Base-by-base conservation (phyloP, 2,329 filamentous ascomycete species). In the Arachnomyces sp. region DNA sequence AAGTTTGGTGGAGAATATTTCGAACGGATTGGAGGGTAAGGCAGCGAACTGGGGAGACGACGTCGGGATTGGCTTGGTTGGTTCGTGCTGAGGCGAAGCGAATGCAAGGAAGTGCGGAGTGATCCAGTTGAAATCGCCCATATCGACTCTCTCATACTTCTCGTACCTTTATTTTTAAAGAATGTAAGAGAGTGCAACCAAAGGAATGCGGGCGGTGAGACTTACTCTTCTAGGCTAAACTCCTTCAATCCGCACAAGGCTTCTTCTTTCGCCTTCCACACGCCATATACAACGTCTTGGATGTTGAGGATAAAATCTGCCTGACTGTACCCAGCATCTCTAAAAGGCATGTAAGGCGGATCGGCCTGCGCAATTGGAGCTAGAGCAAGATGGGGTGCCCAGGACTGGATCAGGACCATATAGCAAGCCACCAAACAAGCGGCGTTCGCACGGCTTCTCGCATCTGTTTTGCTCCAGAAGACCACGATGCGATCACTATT, bases 61-160 rank as follows among this genome's bases (percentile, higher is more conserved):
- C 42, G 79, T 74, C 7, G 81, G 74, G 42, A 95, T 81, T 47
- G 83, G 80, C 41, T 79, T 75, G 9, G 84, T 77, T 4, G 88
- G 86, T 42, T 78, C 74, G 55, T 89, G 82, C 63, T 96, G 88
- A 8, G 92, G 92, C 14, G 90, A 96, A 33, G 92, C 92, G 61
- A 98, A 96, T 15, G 92, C 92, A 38, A 98, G 77, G 68, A 98
- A 98, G 57, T 89, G 74, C 7, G 90, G 89, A 4, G 89, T 94
- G 44, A 98, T 78, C 92, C 92, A 98, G 77, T 98, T 98, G 82
- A 98, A 98, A 68, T 98, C 92, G 48, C 92, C 92, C 72, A 95
- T 88, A 61, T 98, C 92, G 14, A 98, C 92, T 43, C 92, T 78
- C 69, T 98, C 92, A 55, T 79, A 98, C 60, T 78, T 84, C 68